phyloP scores from a whole-genome alignment of 257 asterid genomes.

The Avicennia marina region DNA sequence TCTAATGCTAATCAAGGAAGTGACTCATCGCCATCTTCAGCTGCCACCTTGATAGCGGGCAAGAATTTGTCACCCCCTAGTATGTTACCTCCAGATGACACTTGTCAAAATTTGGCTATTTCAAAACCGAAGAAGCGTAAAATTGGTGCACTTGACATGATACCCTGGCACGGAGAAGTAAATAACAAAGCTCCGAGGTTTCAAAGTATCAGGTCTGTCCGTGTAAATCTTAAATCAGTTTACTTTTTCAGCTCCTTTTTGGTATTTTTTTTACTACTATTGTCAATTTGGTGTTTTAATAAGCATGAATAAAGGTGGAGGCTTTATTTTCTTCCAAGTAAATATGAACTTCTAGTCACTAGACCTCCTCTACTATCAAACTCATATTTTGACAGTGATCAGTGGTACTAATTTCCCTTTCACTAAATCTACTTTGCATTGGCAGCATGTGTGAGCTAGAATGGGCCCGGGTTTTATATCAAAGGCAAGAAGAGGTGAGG shows the following conservation, averaged over 20 bases:
- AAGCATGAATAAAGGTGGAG: not conserved
- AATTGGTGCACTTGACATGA: slow-evolving; percentile 23
- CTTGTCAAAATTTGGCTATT: slow-evolving; percentile 24
- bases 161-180: slow-evolving; percentile 60
- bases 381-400: not conserved
- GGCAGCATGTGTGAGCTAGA: slow-evolving; percentile 37
- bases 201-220: slow-evolving; percentile 37
- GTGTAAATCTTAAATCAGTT: not conserved
- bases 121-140: slow-evolving; percentile 45
- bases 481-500: slow-evolving; percentile 40
- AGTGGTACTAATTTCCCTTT: slow-evolving; percentile 12
- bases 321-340: not conserved
- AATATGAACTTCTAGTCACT: not conserved
- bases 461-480: slow-evolving; percentile 47
- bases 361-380: not conserved
- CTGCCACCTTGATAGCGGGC: slow-evolving; percentile 20
- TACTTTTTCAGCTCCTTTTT: not conserved
- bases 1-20: slow-evolving; percentile 26
- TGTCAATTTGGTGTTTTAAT: not conserved
- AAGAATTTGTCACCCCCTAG: slow-evolving; percentile 16
- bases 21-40: slow-evolving; percentile 24
- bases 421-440: slow-evolving; percentile 20
- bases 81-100: slow-evolving; percentile 21
- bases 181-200: slow-evolving; percentile 17
- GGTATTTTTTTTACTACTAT: not conserved